Evolutionary conservation across 2,329 filamentous ascomycete species (phyloP).

Genomic region (Fusarium illudens): DNA sequence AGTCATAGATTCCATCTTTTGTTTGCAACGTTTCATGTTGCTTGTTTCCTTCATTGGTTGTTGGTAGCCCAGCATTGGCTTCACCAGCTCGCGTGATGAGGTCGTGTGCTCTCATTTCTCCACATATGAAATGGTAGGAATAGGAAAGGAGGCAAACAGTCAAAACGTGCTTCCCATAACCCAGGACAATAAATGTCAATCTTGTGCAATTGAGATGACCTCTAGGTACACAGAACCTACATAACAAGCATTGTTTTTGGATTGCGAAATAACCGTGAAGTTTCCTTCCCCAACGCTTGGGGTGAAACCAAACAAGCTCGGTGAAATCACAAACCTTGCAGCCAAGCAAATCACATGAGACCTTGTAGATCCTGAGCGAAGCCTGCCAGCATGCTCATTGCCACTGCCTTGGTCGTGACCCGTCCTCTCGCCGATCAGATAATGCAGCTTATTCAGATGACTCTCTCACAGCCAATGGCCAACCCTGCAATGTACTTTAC

Average conservation of each 20-base stretch:
- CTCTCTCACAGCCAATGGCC: slow-evolving; percentile 20
- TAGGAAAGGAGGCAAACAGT: background rate
- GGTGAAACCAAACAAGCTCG: background rate
- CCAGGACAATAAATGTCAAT: no score
- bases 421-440: slow-evolving; percentile 13
- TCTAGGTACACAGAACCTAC: no score
- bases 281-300: background rate
- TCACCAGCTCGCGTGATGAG: slow-evolving; percentile 11
- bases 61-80: background rate
- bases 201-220: no score
- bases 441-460: slow-evolving; percentile 25
- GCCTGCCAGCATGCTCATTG: background rate
- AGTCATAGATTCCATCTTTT: background rate
- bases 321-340: background rate
- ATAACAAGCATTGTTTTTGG: no score
- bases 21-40: background rate
- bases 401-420: slow-evolving; percentile 23
- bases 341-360: background rate
- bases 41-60: background rate
- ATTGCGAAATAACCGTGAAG: no score
- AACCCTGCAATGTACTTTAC: slow-evolving; percentile 18
- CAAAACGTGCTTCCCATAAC: background rate
- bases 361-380: slow-evolving; percentile 9
- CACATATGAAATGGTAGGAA: background rate
- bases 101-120: slow-evolving; percentile 17